Percentiles rank a stretch among this genome's conserved stretches.
Evolutionary conservation across 345 rosid species (phyloP).

Genomic region (Eutrema heterophyllum): DNA sequence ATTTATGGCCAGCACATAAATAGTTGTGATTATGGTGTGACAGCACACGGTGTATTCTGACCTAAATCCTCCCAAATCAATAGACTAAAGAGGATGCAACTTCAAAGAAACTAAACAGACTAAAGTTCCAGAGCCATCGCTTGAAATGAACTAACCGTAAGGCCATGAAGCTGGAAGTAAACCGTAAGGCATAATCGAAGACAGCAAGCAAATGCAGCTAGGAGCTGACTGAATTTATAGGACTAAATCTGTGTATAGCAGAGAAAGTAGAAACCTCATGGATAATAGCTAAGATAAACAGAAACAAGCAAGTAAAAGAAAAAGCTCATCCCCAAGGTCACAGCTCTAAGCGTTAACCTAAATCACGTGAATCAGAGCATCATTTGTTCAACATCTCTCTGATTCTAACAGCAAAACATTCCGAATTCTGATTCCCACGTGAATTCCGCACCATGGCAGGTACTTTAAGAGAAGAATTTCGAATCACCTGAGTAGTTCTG

Average conservation of each 20-base stretch:
- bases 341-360: slow-evolving; percentile 4
- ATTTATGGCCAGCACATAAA: slow-evolving; percentile 10
- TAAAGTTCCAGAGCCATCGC: neutral
- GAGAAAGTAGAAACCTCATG: neutral
- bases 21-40: no score
- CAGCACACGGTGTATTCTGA: neutral
- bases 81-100: neutral
- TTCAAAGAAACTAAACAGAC: neutral
- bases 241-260: neutral
- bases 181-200: neutral
- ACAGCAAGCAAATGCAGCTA: neutral
- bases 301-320: neutral
- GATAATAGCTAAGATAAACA: neutral
- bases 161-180: neutral
- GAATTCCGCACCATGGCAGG: neutral
- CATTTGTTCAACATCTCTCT: neutral
- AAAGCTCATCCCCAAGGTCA: neutral
- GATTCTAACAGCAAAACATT: neutral
- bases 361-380: slow-evolving; percentile 1
- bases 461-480: neutral
- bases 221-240: neutral
- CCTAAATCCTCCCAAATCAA: neutral
- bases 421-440: neutral
- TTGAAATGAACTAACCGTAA: neutral
- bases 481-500: slow-evolving; percentile 54